Conservation (phyloP, 495 filamentous ascomycete species). For the Jackrogersella minutella region DNA sequence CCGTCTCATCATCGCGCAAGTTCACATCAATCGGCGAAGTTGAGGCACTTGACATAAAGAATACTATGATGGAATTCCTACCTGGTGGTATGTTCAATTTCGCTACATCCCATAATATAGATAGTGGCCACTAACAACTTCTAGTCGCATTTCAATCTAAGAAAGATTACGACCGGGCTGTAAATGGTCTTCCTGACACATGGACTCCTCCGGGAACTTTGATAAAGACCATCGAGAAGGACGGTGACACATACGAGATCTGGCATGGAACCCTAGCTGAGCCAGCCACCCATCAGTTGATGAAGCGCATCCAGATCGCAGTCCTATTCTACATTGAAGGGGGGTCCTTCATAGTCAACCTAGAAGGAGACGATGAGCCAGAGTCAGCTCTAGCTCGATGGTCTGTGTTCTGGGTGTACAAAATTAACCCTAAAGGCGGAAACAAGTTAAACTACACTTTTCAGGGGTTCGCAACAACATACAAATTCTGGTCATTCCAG, state of each 20-base stretch:
- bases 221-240: conserved; percentile 48
- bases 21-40: conserved; percentile 77
- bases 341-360: conserved; percentile 73
- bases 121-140: conserved; percentile 28
- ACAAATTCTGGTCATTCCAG: conserved; percentile 77
- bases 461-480: conserved; percentile 86
- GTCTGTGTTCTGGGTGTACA: conserved; percentile 86
- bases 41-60: conserved; percentile 70
- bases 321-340: conserved; percentile 93
- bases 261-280: conserved; percentile 62
- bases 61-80: conserved; percentile 70
- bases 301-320: conserved; percentile 82
- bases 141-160: conserved; percentile 69
- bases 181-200: conserved; percentile 61
- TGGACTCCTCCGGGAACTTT: conserved; percentile 67
- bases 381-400: conserved; percentile 80
- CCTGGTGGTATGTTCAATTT: conserved; percentile 63
- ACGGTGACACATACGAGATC: conserved; percentile 56
- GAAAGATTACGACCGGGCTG: conserved; percentile 64
- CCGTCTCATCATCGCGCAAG: conserved; percentile 75
- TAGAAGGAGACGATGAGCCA: conserved; percentile 71
- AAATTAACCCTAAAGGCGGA: conserved; percentile 58
- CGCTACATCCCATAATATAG: neutral
- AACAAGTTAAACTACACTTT: conserved; percentile 70
- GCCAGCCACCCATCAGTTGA: conserved; percentile 65